These are phyloP conservation scores for Candida oleophila DNA, from an alignment of 805 yeast genomes.

Conservation along the genomic window DNA sequence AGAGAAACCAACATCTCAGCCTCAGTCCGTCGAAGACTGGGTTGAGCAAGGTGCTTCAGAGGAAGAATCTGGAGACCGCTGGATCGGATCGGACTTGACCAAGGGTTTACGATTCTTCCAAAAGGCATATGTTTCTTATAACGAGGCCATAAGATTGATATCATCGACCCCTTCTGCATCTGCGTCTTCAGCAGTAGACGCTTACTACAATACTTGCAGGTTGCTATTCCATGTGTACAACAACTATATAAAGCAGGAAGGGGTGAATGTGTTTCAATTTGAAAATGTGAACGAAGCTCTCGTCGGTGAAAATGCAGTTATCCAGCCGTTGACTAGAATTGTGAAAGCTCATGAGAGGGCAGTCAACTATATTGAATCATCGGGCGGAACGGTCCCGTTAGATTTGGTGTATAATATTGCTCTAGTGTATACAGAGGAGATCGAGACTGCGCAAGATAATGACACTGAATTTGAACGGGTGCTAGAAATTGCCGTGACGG, in stretches of 20 bases:
- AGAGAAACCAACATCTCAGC: conserved; percentile 12
- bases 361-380: conserved; percentile 15
- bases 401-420: conserved; percentile 50
- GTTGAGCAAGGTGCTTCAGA: conserved; percentile 57
- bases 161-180: background rate
- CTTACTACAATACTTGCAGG: conserved; percentile 59
- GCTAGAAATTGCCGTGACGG: conserved; percentile 14
- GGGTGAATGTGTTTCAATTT: conserved; percentile 32
- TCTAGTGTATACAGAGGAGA: conserved; percentile 45
- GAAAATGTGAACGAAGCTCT: conserved; percentile 33
- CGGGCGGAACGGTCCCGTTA: conserved; percentile 22
- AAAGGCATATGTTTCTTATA: conserved; percentile 49
- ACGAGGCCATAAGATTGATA: conserved; percentile 26
- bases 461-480: conserved; percentile 14
- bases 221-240: conserved; percentile 58
- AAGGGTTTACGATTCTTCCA: conserved; percentile 67
- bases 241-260: conserved; percentile 49
- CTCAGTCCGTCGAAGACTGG: conserved; percentile 49
- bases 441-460: conserved; percentile 35
- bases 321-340: conserved; percentile 37
- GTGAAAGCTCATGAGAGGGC: conserved; percentile 40
- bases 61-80: conserved; percentile 76
- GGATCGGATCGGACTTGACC: conserved; percentile 64
- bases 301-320: conserved; percentile 30
- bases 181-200: conserved; percentile 33